Percentiles rank a stretch among this genome's conserved stretches.
Evolutionary conservation across 805 yeast species (phyloP).

Genomic region (Lipomyces chichibuensis): DNA sequence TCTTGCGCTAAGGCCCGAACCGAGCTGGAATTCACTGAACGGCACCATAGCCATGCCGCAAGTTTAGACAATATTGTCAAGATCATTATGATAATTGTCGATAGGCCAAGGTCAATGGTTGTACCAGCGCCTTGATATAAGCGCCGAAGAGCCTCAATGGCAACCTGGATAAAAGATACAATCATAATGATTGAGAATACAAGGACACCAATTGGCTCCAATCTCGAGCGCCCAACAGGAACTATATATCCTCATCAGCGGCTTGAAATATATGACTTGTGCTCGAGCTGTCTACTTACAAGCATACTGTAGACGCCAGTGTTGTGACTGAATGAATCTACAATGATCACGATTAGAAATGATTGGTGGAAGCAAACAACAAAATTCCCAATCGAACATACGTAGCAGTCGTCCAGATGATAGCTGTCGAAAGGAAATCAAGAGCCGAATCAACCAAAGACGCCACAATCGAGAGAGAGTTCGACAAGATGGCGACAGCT

Average conservation of each 20-base stretch:
- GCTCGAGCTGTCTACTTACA: conserved; percentile 3
- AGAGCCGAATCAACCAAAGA: conserved; percentile 75
- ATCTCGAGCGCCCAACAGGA: conserved; percentile 72
- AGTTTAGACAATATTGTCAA: conserved; percentile 63
- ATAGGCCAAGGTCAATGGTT: conserved; percentile 52
- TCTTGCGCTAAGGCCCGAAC: conserved; percentile 81
- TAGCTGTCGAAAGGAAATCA: conserved; percentile 73
- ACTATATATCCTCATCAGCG: neutral
- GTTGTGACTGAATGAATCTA: conserved; percentile 23
- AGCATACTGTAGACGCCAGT: conserved; percentile 17
- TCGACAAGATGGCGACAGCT: conserved; percentile 62
- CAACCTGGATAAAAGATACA: conserved; percentile 71
- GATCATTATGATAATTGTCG: conserved; percentile 63
- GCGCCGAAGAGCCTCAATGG: conserved; percentile 60
- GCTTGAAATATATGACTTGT: neutral
- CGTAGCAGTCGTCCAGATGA: conserved; percentile 60
- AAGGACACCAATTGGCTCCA: conserved; percentile 78
- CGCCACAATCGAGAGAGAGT: conserved; percentile 75
- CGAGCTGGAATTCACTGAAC: conserved; percentile 61
- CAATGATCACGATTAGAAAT: neutral
- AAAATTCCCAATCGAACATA: neutral
- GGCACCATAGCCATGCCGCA: conserved; percentile 66
- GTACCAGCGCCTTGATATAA: conserved; percentile 48
- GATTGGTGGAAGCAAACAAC: neutral
- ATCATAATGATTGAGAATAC: conserved; percentile 73